Evolutionary conservation across 345 rosid species (phyloP).

Genomic region (Mangifera indica): DNA sequence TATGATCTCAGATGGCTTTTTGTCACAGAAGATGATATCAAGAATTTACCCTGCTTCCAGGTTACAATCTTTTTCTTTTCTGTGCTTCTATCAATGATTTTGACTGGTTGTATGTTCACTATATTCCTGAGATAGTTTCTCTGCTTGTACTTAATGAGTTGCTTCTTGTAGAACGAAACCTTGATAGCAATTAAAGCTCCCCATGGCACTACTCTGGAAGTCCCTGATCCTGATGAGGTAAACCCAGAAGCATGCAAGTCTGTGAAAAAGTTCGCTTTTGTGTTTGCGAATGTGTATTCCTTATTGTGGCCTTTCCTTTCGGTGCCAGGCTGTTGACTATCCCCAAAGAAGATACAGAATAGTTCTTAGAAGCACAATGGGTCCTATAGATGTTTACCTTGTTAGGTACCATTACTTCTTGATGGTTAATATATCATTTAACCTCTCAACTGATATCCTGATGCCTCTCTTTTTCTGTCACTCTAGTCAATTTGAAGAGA

Average conservation of each 20-base stretch:
- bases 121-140: slow-evolving; percentile 9
- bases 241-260: slow-evolving; percentile 22
- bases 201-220: slow-evolving; percentile 98
- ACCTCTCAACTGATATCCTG: not conserved
- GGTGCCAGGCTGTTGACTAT: slow-evolving; percentile 75
- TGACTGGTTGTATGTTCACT: slow-evolving; percentile 1
- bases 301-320: slow-evolving; percentile 11
- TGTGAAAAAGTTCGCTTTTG: not conserved
- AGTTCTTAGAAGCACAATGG: slow-evolving; percentile 95
- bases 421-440: slow-evolving; percentile 9
- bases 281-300: not conserved
- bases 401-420: slow-evolving; percentile 64
- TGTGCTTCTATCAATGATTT: slow-evolving; percentile 1
- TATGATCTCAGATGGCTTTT: slow-evolving; percentile 71
- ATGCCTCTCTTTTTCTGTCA: slow-evolving; percentile 9
- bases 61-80: slow-evolving; percentile 34
- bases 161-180: slow-evolving; percentile 72
- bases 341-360: slow-evolving; percentile 92
- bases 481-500: slow-evolving; percentile 87
- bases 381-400: slow-evolving; percentile 93
- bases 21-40: slow-evolving; percentile 96
- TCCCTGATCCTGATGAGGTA: slow-evolving; percentile 99
- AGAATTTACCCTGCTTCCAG: slow-evolving; percentile 89
- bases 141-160: slow-evolving; percentile 11
- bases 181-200: slow-evolving; percentile 96